Evolutionary conservation across 768 basidiomycete species (phyloP).

Genomic region (Daedalea quercina): DNA sequence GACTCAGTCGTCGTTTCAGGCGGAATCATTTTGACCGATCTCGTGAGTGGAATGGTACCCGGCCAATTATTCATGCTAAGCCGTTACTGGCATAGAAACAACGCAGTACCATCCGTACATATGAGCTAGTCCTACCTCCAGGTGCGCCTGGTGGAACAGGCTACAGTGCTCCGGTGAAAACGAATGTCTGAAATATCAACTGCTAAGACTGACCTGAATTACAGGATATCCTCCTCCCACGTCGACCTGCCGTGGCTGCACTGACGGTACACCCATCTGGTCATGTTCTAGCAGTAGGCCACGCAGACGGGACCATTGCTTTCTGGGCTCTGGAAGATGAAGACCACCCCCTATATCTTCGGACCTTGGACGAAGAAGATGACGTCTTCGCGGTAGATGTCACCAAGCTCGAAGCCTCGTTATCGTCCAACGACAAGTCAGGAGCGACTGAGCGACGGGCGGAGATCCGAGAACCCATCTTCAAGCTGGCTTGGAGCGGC

Average conservation of each 20-base stretch:
- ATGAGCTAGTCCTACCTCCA: slow-evolving; percentile 65
- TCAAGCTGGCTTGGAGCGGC: slow-evolving; percentile 80
- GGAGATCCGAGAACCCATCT: slow-evolving; percentile 62
- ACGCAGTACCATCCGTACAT: slow-evolving; percentile 48
- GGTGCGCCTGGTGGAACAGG: slow-evolving; percentile 78
- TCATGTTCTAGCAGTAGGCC: slow-evolving; percentile 73
- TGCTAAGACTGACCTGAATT: background rate
- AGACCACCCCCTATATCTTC: slow-evolving; percentile 65
- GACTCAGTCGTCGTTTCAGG: slow-evolving; percentile 29
- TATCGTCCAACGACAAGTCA: slow-evolving; percentile 15
- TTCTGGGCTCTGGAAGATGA: slow-evolving; percentile 82
- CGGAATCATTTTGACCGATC: slow-evolving; percentile 52
- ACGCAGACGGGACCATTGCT: slow-evolving; percentile 75
- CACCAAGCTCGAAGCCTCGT: slow-evolving; percentile 35
- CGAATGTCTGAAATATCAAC: background rate
- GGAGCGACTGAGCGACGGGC: slow-evolving; percentile 3
- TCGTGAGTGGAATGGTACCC: slow-evolving; percentile 32
- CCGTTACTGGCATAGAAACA: slow-evolving; percentile 34
- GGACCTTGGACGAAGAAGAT: slow-evolving; percentile 51
- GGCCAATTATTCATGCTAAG: background rate
- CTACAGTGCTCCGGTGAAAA: slow-evolving; percentile 48
- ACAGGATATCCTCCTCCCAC: slow-evolving; percentile 64
- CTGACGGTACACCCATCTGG: slow-evolving; percentile 68
- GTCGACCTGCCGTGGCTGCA: slow-evolving; percentile 63
- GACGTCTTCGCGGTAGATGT: slow-evolving; percentile 52